Base-by-base conservation (phyloP, 805 yeast species). In the Nakazawaea wyomingensis region DNA sequence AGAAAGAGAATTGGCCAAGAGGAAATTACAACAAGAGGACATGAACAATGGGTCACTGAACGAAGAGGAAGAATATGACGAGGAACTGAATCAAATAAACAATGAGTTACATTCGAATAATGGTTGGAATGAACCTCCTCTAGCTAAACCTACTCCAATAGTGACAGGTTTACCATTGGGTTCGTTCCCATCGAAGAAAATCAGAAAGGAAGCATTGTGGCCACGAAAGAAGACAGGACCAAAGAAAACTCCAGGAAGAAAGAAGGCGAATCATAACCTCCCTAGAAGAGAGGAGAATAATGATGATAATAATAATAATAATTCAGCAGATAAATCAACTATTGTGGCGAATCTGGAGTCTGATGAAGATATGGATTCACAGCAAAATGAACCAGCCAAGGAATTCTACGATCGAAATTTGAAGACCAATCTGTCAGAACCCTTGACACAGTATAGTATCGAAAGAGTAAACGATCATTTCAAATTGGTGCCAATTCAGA, bases 161-260 rank as follows among this genome's bases (percentile, higher is more conserved):
- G 77, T 78, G 30, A 82, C 91, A 0, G 96, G 96, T 2, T 68
- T 78, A 32, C 83, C 93, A 3, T 61, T 88, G 42, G 86, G 78
- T 49, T 69, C 76, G n/a, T 69, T 71, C 5, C 96, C 96, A 7
- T 74, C 78, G 14, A 60, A 68, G 3, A 81, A 76, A 53, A 64
- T 76, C 29, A 76, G 72, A 53, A 76, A 72, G 48, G 84, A 78
- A 36, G 66, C 78, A 14, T 58, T 72, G 37, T 72, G 83, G 78
- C 71, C 78, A 21, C 51, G 58, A 44, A 66, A 64, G 52, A 60
- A 50, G 38, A 50, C 49, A 3, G 8, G 9, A 11, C n/a, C 28
- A 4, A 31, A 33, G 18, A 35, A 22, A 13, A 13, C 11, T 7
- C 27, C 27, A 8, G 27, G 27, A 9, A 18, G 19, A 14, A 31